phyloP scores from a whole-genome alignment of 805 yeast species.

The Pichia insulana region DNA sequence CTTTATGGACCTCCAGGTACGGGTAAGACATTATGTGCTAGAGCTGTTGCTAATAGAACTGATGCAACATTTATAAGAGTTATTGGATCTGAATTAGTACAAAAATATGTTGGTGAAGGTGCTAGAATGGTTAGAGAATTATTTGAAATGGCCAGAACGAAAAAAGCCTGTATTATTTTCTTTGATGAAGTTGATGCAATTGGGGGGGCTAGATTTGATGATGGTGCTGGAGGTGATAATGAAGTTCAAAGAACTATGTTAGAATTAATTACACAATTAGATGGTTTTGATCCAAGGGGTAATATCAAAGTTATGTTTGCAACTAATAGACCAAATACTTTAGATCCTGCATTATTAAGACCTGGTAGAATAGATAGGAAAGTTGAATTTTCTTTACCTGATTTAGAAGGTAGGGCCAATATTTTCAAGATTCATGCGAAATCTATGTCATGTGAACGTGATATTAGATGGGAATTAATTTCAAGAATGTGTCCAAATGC shows the following conservation, averaged over 20 bases:
- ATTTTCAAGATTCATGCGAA: slow-evolving; percentile 95
- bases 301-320: slow-evolving; percentile 99
- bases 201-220: slow-evolving; percentile 99
- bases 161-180: slow-evolving; percentile 95
- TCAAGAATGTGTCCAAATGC: slow-evolving; percentile 96
- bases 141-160: slow-evolving; percentile 98
- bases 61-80: slow-evolving; percentile 98
- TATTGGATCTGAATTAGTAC: slow-evolving; percentile 96
- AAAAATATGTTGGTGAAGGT: slow-evolving; percentile 98
- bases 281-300: slow-evolving; percentile 98
- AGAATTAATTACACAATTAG: slow-evolving; percentile 94
- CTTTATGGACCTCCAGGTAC: slow-evolving; percentile 99
- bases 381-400: slow-evolving; percentile 95
- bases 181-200: slow-evolving; percentile 98
- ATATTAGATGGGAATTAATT: slow-evolving; percentile 96
- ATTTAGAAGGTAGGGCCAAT: slow-evolving; percentile 95
- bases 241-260: slow-evolving; percentile 99
- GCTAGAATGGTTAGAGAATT: slow-evolving; percentile 98
- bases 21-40: slow-evolving; percentile 95
- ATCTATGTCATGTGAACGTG: slow-evolving; percentile 96
- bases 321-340: slow-evolving; percentile 94
- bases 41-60: slow-evolving; percentile 98
- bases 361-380: slow-evolving; percentile 99
- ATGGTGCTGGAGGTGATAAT: slow-evolving; percentile 98
- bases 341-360: slow-evolving; percentile 94